Conservation (phyloP, 331 rosid genomes). For the Malus hybrid region DNA sequence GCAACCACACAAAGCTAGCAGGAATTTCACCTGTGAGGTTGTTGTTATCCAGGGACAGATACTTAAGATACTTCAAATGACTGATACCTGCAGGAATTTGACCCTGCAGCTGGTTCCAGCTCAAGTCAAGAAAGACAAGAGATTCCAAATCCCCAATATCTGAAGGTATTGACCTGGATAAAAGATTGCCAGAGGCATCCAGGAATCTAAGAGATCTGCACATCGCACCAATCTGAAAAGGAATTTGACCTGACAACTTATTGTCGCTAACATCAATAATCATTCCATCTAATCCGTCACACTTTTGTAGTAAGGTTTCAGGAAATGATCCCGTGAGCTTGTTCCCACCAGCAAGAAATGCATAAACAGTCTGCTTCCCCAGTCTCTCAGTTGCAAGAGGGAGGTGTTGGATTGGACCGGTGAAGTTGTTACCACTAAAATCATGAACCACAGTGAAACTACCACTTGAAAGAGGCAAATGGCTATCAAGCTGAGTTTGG, state of each 20-base stretch:
- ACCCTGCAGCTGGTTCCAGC: slow-evolving; percentile 30
- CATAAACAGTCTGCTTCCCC: slow-evolving; percentile 17
- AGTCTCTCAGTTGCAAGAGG: slow-evolving; percentile 10
- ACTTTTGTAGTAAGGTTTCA: slow-evolving; percentile 17
- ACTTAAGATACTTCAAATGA: slow-evolving; percentile 26
- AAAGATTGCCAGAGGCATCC: slow-evolving; percentile 29
- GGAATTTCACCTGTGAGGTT: slow-evolving; percentile 34
- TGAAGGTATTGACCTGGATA: slow-evolving; percentile 25
- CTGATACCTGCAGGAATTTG: slow-evolving; percentile 20
- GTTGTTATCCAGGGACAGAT: slow-evolving; percentile 34
- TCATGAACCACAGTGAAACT: slow-evolving; percentile 14
- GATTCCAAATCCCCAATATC: slow-evolving; percentile 23
- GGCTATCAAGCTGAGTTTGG: slow-evolving; percentile 11
- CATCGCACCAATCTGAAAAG: slow-evolving; percentile 14
- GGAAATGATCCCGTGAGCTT: slow-evolving; percentile 21
- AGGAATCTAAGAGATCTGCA: slow-evolving; percentile 27
- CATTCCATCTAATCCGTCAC: slow-evolving; percentile 26
- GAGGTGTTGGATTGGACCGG: slow-evolving; percentile 23
- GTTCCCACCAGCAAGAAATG: slow-evolving; percentile 31
- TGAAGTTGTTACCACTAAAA: slow-evolving; percentile 28
- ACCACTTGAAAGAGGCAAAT: slow-evolving; percentile 13
- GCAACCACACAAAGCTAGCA: slow-evolving; percentile 18
- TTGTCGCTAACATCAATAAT: slow-evolving; percentile 27
- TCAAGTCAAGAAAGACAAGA: slow-evolving; percentile 34
- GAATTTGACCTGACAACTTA: slow-evolving; percentile 22